Conservation (phyloP, 345 rosid genomes). For the Salix suchowensis region DNA sequence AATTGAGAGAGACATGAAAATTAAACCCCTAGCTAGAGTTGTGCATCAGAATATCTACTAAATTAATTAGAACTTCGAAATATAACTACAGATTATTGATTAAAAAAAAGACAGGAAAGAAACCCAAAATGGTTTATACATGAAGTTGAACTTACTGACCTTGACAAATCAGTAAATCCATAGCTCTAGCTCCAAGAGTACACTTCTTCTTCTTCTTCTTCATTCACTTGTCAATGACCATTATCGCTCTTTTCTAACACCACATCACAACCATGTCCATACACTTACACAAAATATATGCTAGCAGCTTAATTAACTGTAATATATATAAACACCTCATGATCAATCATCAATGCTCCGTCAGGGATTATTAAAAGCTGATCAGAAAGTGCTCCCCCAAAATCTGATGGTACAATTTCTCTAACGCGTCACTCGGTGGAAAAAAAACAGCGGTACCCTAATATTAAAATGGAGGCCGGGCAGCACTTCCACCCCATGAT, state of each 20-base stretch:
- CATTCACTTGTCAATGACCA: not conserved
- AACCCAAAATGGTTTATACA: not conserved
- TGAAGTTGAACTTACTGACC: constrained; percentile 4
- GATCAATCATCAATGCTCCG: not conserved
- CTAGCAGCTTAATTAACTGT: not conserved
- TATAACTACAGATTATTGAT: not conserved
- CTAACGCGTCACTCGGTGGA: not conserved
- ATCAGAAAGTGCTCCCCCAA: not conserved
- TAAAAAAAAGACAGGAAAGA: not conserved
- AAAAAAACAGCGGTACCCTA: not conserved
- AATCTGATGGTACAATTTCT: not conserved
- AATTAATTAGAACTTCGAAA: not conserved
- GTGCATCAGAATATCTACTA: not conserved
- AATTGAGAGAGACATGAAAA: not conserved
- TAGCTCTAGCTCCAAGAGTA: not conserved
- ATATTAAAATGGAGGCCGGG: constrained; percentile 49
- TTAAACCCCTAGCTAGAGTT: constrained; percentile 5
- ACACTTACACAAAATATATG: not conserved
- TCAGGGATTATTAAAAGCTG: not conserved
- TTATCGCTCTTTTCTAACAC: not conserved
- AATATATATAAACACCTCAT: not conserved
- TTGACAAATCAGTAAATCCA: constrained; percentile 1
- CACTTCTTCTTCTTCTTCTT: not conserved
- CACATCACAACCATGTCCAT: not conserved
- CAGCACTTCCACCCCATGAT: constrained; percentile 45